Base-by-base conservation (phyloP, 1,139 yeast genomes). In the Suhomyces ambrosiae region DNA sequence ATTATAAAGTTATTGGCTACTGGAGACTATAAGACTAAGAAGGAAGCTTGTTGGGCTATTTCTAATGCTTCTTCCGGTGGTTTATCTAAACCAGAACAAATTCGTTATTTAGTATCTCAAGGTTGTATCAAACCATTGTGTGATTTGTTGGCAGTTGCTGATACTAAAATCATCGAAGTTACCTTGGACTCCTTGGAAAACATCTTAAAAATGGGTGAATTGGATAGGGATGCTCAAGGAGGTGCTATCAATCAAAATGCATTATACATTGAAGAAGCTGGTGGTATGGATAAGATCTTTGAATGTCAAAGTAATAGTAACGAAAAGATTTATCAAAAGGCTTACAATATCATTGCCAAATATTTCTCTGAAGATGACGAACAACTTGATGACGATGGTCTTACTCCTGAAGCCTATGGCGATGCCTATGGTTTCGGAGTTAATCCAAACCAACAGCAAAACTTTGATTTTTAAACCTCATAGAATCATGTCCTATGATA, bases 21-120 rank as follows among this genome's bases (percentile, higher is more conserved):
- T 41, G 97, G 95, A 46, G 98, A 92, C 58, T 90, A 88, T 72
- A 89, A 88, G 71, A 92, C 97, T 29, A 86, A 88, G 63, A 92
- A 92, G 67, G 98, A 92, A 70, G 98, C 98, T 8, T 90, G 98
- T 73, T 92, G 98, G 98, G 98, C 97, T 24, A 86, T 92, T 52
- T 89, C 97, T 23, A 92, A 92, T 61, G 98, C 98, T 30, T 86
- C 96, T 13, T 86, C 96, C 13, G 97, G 98, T 54, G 97, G 97
- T 23, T 74, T 89, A 52, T 75, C 85, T 32, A 85, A 82, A 61
- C 97, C 98, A 6, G 96, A 89, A 38, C 96, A 89, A 63, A 90
- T 92, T 52, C 79, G 92, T 53, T 92, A 89, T 65, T 77, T 92
- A 52, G 98, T 92, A 27, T 74, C 75, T 52, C 97, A 92, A 68